These are phyloP conservation scores for Gautieria morchelliformis DNA, from an alignment of 768 basidiomycete genomes.

Conservation along the genomic window DNA sequence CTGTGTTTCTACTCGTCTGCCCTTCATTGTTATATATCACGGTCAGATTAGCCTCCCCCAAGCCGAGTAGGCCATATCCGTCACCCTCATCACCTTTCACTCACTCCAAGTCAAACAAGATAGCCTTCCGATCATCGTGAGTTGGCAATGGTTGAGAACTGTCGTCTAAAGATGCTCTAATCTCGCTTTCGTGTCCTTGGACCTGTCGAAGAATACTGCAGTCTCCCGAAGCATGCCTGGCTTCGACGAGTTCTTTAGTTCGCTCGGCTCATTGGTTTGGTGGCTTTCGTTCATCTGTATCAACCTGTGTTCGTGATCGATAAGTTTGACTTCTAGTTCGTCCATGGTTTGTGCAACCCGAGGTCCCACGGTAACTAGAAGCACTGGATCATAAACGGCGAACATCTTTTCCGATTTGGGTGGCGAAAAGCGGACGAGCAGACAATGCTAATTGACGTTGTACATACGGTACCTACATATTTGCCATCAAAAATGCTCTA, in stretches of 20 bases:
- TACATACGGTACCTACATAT: no score
- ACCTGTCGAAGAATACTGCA: slow-evolving; percentile 91
- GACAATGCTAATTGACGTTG: no score
- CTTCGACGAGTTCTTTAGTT: no score
- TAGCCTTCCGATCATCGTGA: slow-evolving; percentile 82
- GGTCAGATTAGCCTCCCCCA: no score
- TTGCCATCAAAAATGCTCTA: no score
- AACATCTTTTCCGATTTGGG: slow-evolving; percentile 80
- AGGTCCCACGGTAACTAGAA: no score
- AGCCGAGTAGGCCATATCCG: no score
- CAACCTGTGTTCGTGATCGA: slow-evolving; percentile 79
- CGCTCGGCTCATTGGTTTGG: slow-evolving; percentile 73
- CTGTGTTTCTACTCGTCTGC: no score
- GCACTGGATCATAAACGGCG: slow-evolving; percentile 82
- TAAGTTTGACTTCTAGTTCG: slow-evolving; percentile 79
- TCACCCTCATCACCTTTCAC: no score
- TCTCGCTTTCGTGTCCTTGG: no score
- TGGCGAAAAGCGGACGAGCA: slow-evolving; percentile 78
- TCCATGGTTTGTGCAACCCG: slow-evolving; percentile 90
- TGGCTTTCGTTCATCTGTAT: slow-evolving; percentile 90
- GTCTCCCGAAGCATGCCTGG: slow-evolving; percentile 94
- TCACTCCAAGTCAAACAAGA: no score
- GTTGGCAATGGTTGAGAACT: slow-evolving; percentile 83
- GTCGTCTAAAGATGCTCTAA: slow-evolving; percentile 86
- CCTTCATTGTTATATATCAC: no score